phyloP scores from a whole-genome alignment of 805 yeast genomes.

The Schizosaccharomyces osmophilus region DNA sequence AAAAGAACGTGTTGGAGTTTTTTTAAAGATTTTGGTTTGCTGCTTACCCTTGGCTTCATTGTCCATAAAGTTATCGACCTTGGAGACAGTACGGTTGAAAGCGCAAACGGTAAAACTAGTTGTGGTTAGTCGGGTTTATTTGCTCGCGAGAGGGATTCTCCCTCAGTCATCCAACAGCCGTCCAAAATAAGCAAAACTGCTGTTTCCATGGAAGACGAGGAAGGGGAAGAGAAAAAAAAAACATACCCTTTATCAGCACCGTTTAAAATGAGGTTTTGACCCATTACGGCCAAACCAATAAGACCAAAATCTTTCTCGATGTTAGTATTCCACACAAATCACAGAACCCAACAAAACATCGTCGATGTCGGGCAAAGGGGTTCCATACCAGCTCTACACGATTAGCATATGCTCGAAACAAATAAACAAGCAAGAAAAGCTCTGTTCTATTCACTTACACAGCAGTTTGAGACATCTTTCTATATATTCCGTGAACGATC shows the following conservation, averaged over 20 bases:
- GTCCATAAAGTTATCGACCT: constrained; percentile 79
- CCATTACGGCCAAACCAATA: constrained; percentile 99
- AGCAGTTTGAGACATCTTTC: not conserved
- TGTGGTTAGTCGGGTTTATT: too few relatives aligned
- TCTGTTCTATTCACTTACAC: not conserved
- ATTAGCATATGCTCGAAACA: not conserved
- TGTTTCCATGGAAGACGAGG: too few relatives aligned
- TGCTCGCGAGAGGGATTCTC: too few relatives aligned
- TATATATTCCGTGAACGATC: not conserved
- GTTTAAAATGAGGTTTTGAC: constrained; percentile 85
- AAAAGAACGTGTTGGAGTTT: too few relatives aligned
- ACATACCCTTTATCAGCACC: constrained; percentile 81
- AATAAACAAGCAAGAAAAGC: not conserved
- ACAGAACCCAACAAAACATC: too few relatives aligned
- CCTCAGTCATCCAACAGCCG: too few relatives aligned
- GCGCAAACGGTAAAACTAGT: constrained; percentile 72
- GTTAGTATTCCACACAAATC: not conserved
- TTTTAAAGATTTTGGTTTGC: too few relatives aligned
- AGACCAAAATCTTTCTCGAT: constrained; percentile 58
- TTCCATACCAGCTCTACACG: not conserved
- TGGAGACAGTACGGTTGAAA: constrained; percentile 88
- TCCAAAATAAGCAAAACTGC: too few relatives aligned
- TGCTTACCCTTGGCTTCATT: constrained; percentile 84
- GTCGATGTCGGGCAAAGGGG: not conserved
- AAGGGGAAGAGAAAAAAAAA: not conserved